Evolutionary conservation across 192 early-diverging fungal genomes (phyloP).

Genomic region (Kickxella alabastrina): DNA sequence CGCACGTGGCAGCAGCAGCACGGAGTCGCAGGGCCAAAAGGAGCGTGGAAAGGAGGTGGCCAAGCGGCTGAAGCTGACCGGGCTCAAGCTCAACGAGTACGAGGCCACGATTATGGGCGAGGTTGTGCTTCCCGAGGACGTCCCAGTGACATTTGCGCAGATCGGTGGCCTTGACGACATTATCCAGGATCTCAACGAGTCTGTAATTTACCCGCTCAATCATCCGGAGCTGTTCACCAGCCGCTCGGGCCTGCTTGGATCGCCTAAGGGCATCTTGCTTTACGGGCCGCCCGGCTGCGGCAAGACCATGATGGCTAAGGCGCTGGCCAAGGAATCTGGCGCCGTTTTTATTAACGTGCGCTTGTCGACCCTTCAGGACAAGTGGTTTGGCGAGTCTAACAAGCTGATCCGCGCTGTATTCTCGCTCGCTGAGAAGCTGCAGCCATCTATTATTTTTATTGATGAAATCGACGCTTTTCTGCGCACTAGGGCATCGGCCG

Average conservation of each 20-base stretch:
- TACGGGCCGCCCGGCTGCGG: conserved; percentile 96
- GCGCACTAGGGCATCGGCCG: conserved; percentile 77
- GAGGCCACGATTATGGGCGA: conserved; percentile 93
- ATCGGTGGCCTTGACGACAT: conserved; percentile 93
- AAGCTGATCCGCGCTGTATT: conserved; percentile 91
- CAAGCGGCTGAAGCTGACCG: conserved; percentile 26
- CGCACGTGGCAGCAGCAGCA: conserved; percentile 65
- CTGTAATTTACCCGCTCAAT: conserved; percentile 92
- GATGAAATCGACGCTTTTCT: conserved; percentile 99
- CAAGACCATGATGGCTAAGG: conserved; percentile 99
- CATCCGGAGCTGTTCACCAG: conserved; percentile 89
- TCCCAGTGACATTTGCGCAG: conserved; percentile 77
- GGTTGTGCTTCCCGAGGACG: conserved; percentile 91
- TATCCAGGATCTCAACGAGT: conserved; percentile 86
- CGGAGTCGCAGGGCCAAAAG: conserved; percentile 66
- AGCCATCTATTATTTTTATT: conserved; percentile 97
- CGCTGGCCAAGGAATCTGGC: conserved; percentile 92
- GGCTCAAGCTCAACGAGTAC: conserved; percentile 80
- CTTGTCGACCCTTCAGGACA: conserved; percentile 93
- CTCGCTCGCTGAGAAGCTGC: conserved; percentile 87
- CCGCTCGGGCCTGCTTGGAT: conserved; percentile 79
- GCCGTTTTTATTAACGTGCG: conserved; percentile 98
- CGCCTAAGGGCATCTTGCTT: conserved; percentile 92
- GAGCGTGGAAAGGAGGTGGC: conserved; percentile 58
- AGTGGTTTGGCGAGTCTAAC: conserved; percentile 98